Conservation (phyloP, 129 eudicot genomes). For the Chrysanthemum lavandulifolium region DNA sequence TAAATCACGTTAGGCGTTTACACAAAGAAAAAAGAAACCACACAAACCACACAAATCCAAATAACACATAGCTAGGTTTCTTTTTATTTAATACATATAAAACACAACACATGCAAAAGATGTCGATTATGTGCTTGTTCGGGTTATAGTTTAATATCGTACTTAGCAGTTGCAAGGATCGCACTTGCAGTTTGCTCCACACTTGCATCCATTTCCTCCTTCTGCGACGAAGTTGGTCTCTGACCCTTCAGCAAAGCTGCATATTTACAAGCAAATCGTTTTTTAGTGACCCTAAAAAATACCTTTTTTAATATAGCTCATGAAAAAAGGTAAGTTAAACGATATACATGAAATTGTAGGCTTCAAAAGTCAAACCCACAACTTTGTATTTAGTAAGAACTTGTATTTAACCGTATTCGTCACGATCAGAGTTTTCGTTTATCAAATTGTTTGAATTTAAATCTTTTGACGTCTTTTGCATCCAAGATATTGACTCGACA, state of each 20-base stretch:
- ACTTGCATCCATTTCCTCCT: conserved; percentile 53
- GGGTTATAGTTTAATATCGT: conserved; percentile 8
- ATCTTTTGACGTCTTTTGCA: no score
- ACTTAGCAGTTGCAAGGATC: conserved; percentile 68
- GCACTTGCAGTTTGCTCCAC: conserved; percentile 62
- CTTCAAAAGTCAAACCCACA: neutral
- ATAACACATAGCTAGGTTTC: conserved; percentile 22
- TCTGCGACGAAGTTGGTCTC: conserved; percentile 44
- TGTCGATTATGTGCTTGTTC: conserved; percentile 20
- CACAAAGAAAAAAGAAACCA: conserved; percentile 18
- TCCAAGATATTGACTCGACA: no score
- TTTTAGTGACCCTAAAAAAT: neutral
- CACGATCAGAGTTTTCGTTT: neutral
- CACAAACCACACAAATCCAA: conserved; percentile 30
- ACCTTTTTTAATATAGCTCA: neutral
- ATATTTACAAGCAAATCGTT: conserved; percentile 6
- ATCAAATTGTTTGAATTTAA: no score
- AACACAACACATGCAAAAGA: conserved; percentile 22
- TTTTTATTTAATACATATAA: conserved; percentile 30
- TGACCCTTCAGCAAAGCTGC: conserved; percentile 44
- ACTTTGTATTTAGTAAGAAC: neutral
- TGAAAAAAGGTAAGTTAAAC: neutral
- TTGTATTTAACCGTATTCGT: neutral
- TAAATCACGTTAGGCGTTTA: conserved; percentile 14
- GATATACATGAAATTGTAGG: neutral